phyloP scores from a whole-genome alignment of 179 eudicot species.

The Drosera spatulata region DNA sequence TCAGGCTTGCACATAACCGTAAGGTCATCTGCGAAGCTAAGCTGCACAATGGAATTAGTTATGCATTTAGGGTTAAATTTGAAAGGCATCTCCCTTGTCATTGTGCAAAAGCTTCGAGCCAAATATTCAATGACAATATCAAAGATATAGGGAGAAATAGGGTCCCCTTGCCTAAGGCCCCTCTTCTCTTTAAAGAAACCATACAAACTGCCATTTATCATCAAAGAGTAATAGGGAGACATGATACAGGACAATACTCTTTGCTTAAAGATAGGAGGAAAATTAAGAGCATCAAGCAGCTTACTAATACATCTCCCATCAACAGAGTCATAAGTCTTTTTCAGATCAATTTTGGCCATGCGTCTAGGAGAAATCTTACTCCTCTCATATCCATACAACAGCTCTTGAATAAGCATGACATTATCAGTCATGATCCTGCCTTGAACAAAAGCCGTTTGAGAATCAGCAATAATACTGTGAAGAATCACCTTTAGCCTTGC shows the following conservation, averaged over 20 bases:
- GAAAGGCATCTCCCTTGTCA: too few relatives aligned
- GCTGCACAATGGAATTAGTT: too few relatives aligned
- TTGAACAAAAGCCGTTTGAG: not conserved
- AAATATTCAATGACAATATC: not conserved
- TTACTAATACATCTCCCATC: not conserved
- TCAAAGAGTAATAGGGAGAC: not conserved
- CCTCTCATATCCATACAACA: not conserved
- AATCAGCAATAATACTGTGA: not conserved
- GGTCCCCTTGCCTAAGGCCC: not conserved
- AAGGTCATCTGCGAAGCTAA: too few relatives aligned
- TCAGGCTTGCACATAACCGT: too few relatives aligned
- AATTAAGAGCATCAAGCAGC: not conserved
- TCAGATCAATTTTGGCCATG: not conserved
- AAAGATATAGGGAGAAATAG: not conserved
- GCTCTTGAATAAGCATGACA: not conserved
- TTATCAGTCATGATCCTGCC: not conserved
- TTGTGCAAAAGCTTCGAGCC: not conserved
- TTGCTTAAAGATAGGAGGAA: not conserved
- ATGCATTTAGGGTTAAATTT: too few relatives aligned
- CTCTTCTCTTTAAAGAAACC: not conserved
- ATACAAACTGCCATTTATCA: not conserved
- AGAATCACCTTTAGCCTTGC: not conserved
- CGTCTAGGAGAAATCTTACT: not conserved
- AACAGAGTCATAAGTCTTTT: conserved; percentile 1
- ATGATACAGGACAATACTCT: not conserved